A percentile compares a stretch with the other conserved stretches of the same genome.
Evolutionary conservation across 108 stramenopile genomes (phyloP).

Genomic region (Cyclotella choctawhatcheeana): DNA sequence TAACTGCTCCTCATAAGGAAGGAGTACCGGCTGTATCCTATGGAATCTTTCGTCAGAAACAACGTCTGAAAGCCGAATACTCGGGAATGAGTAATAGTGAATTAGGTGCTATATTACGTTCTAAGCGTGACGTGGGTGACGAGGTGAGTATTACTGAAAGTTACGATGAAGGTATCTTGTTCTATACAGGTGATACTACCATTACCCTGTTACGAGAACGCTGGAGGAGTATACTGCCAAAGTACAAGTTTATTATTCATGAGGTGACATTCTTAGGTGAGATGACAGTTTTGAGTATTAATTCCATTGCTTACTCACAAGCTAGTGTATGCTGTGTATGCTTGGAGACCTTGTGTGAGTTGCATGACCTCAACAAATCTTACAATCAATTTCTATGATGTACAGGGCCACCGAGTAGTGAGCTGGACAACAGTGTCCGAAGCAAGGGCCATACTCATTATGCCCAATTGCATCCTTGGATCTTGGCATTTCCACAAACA

Average conservation of each 20-base stretch:
- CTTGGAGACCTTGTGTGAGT: too few species aligned
- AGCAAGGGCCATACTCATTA: slow-evolving; percentile 67
- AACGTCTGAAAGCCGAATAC: slow-evolving; percentile 52
- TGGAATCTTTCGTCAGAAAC: slow-evolving; percentile 55
- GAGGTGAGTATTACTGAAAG: slow-evolving; percentile 49
- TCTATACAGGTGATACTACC: slow-evolving; percentile 65
- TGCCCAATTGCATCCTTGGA: slow-evolving; percentile 66
- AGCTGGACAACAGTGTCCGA: slow-evolving; percentile 39
- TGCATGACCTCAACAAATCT: not conserved
- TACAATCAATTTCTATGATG: not conserved
- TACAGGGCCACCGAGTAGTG: slow-evolving; percentile 35
- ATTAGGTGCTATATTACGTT: slow-evolving; percentile 46
- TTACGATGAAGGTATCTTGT: slow-evolving; percentile 58
- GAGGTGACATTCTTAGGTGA: slow-evolving; percentile 63
- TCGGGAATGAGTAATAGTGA: slow-evolving; percentile 47
- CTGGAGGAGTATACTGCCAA: slow-evolving; percentile 52
- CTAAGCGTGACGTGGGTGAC: slow-evolving; percentile 20
- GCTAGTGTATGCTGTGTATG: not conserved
- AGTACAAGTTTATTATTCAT: slow-evolving; percentile 59
- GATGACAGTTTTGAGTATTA: too few species aligned
- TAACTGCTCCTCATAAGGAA: slow-evolving; percentile 58
- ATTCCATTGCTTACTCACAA: not conserved
- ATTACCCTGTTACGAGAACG: slow-evolving; percentile 56
- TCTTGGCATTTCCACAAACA: slow-evolving; percentile 58
- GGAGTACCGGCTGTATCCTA: slow-evolving; percentile 61